Evolutionary conservation across 1,284 basidiomycete genomes (phyloP).

Genomic region (Rhodotorula sp.): DNA sequence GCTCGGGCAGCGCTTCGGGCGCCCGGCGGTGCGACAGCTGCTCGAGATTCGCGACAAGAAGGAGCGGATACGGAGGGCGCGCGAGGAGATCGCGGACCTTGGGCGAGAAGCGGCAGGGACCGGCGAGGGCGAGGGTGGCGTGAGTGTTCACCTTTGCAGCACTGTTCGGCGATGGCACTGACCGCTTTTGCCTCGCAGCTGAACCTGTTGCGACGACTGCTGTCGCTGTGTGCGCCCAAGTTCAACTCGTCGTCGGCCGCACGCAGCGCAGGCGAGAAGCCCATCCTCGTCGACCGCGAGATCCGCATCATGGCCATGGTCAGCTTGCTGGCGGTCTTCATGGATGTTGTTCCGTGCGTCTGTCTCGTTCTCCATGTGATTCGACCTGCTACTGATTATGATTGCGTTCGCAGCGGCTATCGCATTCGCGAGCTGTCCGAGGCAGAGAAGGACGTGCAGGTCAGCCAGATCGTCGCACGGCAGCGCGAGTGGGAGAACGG

Average conservation of each 20-base stretch:
- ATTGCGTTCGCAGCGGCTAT: constrained; percentile 51
- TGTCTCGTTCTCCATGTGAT: constrained; percentile 27
- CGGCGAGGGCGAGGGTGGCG: constrained; percentile 43
- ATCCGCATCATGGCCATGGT: constrained; percentile 86
- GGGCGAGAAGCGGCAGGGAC: constrained; percentile 44
- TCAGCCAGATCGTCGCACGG: constrained; percentile 86
- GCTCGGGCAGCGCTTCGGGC: constrained; percentile 44
- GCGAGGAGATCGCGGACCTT: constrained; percentile 68
- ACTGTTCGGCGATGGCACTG: constrained; percentile 26
- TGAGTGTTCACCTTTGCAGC: constrained; percentile 37
- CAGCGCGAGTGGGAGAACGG: constrained; percentile 96
- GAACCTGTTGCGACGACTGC: constrained; percentile 78
- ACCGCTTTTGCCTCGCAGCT: constrained; percentile 58
- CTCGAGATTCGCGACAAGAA: constrained; percentile 81
- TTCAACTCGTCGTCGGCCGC: constrained; percentile 63
- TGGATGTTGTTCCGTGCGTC: constrained; percentile 91
- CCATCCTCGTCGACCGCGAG: constrained; percentile 70
- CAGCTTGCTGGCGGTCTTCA: constrained; percentile 90
- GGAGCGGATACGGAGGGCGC: constrained; percentile 54
- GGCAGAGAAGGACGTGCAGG: constrained; percentile 86
- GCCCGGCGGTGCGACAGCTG: constrained; percentile 72
- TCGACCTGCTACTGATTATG: background rate
- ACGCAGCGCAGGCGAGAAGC: constrained; percentile 58
- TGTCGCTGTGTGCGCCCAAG: constrained; percentile 74
- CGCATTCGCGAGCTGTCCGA: constrained; percentile 84